phyloP scores from a whole-genome alignment of 306 rosid genomes.

The Medicago truncatula region DNA sequence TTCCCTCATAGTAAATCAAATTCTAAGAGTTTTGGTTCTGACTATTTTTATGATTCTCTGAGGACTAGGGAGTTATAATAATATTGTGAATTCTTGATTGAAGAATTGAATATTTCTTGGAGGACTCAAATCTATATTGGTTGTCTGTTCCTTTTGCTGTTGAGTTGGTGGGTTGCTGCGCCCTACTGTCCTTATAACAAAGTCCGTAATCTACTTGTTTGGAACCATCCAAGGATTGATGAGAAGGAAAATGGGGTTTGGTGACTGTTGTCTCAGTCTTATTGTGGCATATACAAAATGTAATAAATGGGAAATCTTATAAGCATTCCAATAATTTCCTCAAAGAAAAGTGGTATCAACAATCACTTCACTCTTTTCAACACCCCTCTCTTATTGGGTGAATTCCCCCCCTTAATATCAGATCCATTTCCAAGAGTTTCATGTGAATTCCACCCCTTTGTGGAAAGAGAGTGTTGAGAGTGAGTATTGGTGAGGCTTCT shows the following conservation, averaged over 20 bases:
- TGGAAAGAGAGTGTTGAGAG: not conserved
- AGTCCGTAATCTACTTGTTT: constrained; percentile 22
- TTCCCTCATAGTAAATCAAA: not conserved
- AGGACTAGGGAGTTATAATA: constrained; percentile 33
- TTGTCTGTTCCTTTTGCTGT: not conserved
- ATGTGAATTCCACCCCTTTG: not conserved
- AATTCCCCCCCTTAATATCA: not conserved
- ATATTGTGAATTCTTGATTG: not conserved
- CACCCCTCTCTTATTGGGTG: not conserved
- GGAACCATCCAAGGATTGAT: constrained; percentile 2
- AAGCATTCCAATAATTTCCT: not conserved
- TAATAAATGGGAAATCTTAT: constrained; percentile 17
- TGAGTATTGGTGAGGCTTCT: not conserved
- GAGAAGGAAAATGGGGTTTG: constrained; percentile 1
- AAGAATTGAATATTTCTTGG: constrained; percentile 18
- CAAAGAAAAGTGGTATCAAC: not conserved
- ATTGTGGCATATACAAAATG: not conserved
- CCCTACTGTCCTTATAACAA: not conserved
- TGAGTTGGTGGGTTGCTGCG: constrained; percentile 30
- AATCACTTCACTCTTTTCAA: not conserved
- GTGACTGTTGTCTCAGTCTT: constrained; percentile 21
- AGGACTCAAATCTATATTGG: constrained; percentile 4
- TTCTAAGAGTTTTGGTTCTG: constrained; percentile 18
- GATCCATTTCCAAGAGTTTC: not conserved
- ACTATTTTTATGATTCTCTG: constrained; percentile 13